These are phyloP conservation scores for Tuber microsphaerosporum DNA, from an alignment of 495 filamentous ascomycete genomes.

Conservation along the genomic window DNA sequence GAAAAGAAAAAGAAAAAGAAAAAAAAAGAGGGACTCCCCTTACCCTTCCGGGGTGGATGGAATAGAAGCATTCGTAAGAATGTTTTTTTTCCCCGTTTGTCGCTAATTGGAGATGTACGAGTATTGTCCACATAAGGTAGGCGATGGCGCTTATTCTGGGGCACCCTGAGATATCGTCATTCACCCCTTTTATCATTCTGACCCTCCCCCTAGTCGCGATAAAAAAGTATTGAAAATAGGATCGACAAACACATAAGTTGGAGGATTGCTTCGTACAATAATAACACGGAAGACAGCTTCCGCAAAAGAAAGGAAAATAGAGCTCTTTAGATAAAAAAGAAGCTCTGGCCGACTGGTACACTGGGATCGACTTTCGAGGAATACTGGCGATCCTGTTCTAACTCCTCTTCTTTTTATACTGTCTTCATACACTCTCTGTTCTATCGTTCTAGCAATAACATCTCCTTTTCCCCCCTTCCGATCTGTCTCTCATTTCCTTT, in stretches of 20 bases:
- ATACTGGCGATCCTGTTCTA: neutral
- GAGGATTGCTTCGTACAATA: neutral
- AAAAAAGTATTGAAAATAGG: conserved; percentile 1
- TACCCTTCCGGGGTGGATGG: neutral
- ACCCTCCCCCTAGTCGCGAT: neutral
- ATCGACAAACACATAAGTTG: neutral
- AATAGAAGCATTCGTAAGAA: neutral
- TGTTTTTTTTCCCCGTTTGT: neutral
- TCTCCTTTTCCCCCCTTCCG: neutral
- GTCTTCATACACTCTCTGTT: neutral
- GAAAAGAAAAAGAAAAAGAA: too few relatives aligned
- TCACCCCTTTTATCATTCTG: conserved; percentile 3
- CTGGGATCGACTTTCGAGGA: neutral
- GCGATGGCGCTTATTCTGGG: conserved; percentile 5
- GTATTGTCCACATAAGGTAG: neutral
- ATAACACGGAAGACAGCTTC: neutral
- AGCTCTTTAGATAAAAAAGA: conserved; percentile 5
- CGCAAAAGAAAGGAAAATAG: conserved; percentile 1
- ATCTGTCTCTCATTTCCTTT: neutral
- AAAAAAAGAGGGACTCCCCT: neutral
- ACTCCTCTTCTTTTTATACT: neutral
- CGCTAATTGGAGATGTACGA: neutral
- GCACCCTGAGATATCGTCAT: conserved; percentile 5
- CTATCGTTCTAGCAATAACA: neutral
- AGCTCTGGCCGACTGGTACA: neutral